Base-by-base conservation (phyloP, 345 rosid genomes). In the Salix dunnii region DNA sequence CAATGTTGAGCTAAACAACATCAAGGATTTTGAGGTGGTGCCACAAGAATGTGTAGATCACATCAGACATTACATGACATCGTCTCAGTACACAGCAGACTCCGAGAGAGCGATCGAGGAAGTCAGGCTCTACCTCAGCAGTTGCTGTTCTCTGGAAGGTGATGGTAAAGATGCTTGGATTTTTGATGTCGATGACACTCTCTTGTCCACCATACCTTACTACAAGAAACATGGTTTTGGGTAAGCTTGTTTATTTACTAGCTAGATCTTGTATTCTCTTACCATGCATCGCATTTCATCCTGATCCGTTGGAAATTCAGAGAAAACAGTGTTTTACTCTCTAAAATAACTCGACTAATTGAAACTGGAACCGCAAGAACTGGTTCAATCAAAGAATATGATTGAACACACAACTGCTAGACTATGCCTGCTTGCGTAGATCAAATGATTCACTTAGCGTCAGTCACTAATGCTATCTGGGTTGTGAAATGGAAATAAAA, bases 91-190 rank as follows among this genome's bases (percentile, higher is more conserved):
- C 84, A 69, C 68, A 66, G 87, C 85, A 18, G 94, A 90, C 63
- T 87, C 82, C 4, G 68, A 80, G 49, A 76, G 87, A 76, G 84
- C 89, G 0, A 70, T 81, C 16, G 94, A 92, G 78, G 90, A 92
- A 74, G 87, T 81, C 27, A 79, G 36, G 4, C 79, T 92, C 13
- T 80, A 89, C 67, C 77, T 87, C 1, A 87, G 80, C 67, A 67
- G 71, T 16, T 89, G 93, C 74, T 76, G 85, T 71, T 70, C 75
- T 30, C 67, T 81, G 23, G 27, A 73, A 70, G 78, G 84, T 40
- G 93, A 89, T 67, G 91, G 91, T 0, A 89, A 89, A 83, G 97
- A 89, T 42, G 91, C 90, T 53, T 92, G 94, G 97, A 82, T 90
- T 68, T 91, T 90, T 73, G 92, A 91, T 30, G 78, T 91, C 8